Percentiles rank a stretch among this genome's conserved stretches.
phyloP scores from a whole-genome alignment of 2,329 filamentous ascomycete genomes.

The Aspergillus unguis region DNA sequence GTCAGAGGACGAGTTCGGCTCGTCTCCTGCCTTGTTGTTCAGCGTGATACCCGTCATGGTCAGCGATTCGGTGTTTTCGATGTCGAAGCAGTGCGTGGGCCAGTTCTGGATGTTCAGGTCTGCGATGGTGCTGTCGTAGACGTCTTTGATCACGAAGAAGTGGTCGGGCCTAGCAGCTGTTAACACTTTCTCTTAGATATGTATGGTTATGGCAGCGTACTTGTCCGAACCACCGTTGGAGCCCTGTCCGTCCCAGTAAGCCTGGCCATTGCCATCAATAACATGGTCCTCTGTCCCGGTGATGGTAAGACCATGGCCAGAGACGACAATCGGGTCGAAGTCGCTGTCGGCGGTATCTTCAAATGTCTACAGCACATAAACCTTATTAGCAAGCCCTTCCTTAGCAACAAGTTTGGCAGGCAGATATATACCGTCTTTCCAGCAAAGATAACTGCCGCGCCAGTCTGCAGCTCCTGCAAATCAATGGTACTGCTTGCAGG shows the following conservation, averaged over 20 bases:
- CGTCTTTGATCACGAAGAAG: conserved; percentile 40
- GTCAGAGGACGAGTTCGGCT: conserved; percentile 31
- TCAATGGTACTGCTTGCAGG: conserved; percentile 41
- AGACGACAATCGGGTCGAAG: conserved; percentile 38
- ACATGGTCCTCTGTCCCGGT: conserved; percentile 34
- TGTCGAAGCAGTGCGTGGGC: conserved; percentile 40
- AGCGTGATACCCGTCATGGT: conserved; percentile 37
- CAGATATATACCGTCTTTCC: conserved; percentile 29
- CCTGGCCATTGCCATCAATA: conserved; percentile 40
- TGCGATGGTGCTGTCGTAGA: conserved; percentile 38
- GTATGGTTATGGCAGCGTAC: background rate
- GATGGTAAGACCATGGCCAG: conserved; percentile 42
- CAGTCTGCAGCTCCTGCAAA: conserved; percentile 39
- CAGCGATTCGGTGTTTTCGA: conserved; percentile 33
- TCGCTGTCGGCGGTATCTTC: conserved; percentile 37
- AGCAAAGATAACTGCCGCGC: conserved; percentile 43
- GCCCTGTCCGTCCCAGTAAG: conserved; percentile 48
- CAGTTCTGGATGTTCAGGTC: conserved; percentile 42
- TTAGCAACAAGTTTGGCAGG: background rate
- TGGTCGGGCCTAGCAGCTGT: conserved; percentile 32
- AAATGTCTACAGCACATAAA: conserved; percentile 25
- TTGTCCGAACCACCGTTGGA: conserved; percentile 43
- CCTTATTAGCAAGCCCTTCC: background rate
- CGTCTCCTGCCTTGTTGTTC: conserved; percentile 40
- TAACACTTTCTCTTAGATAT: background rate